Base-by-base conservation (phyloP, 768 basidiomycete species). In the Phylloporus arenicola region DNA sequence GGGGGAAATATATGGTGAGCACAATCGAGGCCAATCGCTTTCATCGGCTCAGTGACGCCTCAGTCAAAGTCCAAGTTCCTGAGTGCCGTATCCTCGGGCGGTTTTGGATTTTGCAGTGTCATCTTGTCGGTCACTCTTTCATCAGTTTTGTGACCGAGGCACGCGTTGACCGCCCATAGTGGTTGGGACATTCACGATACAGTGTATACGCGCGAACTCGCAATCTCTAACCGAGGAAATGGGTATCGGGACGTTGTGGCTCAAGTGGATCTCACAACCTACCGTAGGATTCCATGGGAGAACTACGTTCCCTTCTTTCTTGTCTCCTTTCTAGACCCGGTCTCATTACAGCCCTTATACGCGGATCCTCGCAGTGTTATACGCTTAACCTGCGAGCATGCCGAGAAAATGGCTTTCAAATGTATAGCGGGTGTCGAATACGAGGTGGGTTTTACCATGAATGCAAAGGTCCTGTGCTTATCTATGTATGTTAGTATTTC, bases 161-260 rank as follows among this genome's bases (percentile, higher is more conserved):
- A 43, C 30, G 35, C 57, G 40, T 48, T 52, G 47, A 45, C 45
- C 16, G 19, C 29, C 9, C 33, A 12, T 56, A 92, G 86, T 53
- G 89, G 88, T 42, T 92, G 91, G 94, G 90, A 95, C 67, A 83
- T 97, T 14, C 92, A 97, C 57, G 96, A 98, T 64, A 55, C 76
- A 0, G 80, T 88, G 4, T 97, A 98, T 70, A 76, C 82, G 4
- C 78, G 77, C 20, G 96, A 98, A 68, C 81, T 98, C 11, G 74
- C 85, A 13, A 88, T 99, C 52, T 94, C 93, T 19, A 97, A 96
- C 72, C 82, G 79, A 63, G 79, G 78, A 20, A 99, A 98, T 57
- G 96, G 96, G 1, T 98, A 93, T 70, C 80, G 83, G 6, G 96
- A 99, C 64, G 69, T 99, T 42, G 69, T 88, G 33, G 96, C 96